phyloP scores from a whole-genome alignment of 108 stramenopile genomes.

The Cafeteria roenbergensis region DNA sequence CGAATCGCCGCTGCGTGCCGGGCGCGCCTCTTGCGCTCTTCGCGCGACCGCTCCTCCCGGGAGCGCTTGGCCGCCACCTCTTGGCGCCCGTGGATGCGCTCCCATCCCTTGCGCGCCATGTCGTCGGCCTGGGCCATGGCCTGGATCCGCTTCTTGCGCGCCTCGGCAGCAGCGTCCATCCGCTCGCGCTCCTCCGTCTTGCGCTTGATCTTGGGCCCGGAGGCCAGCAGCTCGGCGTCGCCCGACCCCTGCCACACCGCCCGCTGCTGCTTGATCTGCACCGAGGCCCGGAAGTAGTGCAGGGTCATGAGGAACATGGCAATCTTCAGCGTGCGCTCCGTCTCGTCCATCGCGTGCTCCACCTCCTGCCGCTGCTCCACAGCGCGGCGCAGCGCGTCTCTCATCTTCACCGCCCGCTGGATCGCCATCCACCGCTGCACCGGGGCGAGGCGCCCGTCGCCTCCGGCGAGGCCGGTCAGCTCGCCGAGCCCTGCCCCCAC shows the following conservation, averaged over 20 bases:
- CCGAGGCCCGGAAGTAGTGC: conserved; percentile 38
- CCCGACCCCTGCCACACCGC: conserved; percentile 1
- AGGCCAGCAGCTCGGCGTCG: neutral
- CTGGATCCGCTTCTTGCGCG: conserved; percentile 10
- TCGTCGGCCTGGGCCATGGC: conserved; percentile 17
- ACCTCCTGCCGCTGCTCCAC: conserved; percentile 14
- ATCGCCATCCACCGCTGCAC: neutral
- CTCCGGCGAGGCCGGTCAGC: too few relatives aligned
- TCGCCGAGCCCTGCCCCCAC: too few relatives aligned
- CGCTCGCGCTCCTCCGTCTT: conserved; percentile 25
- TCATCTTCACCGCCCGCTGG: neutral
- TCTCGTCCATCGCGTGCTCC: conserved; percentile 16
- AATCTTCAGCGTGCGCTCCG: conserved; percentile 29
- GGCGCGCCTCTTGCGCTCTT: neutral
- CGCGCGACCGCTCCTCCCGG: conserved; percentile 14
- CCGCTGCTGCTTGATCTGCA: conserved; percentile 24
- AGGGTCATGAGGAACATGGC: conserved; percentile 34
- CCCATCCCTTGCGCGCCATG: conserved; percentile 13
- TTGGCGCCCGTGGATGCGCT: neutral
- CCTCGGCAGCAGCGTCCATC: conserved; percentile 20
- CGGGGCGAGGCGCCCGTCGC: neutral
- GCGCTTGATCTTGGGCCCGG: neutral
- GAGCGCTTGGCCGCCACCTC: conserved; percentile 12
- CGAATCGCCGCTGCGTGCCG: neutral
- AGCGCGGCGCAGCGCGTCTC: conserved; percentile 9